Base-by-base conservation (phyloP, 345 rosid species). In the Streptanthus diversifolius region DNA sequence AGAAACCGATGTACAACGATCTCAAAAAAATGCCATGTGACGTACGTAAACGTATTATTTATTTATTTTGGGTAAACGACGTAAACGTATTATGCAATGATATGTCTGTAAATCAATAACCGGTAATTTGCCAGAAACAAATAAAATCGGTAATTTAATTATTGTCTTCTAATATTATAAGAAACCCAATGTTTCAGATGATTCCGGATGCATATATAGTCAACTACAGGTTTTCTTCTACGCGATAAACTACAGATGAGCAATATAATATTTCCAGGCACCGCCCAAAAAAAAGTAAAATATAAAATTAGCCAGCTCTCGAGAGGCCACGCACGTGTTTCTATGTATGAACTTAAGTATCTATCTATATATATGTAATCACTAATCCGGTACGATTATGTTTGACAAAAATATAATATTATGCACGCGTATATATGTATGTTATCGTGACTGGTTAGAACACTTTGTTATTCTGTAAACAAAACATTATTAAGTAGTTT, bases 251-350 rank as follows among this genome's bases (percentile, higher is more conserved):
- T 25, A 71, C 1, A 40, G 2, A 63, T 52, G n/a, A 22, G 68
- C 18, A 52, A 29, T 72, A 5, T 6, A 3, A 18, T n/a, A 30
- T 1, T 24, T 25, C 9, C 33, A 52, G 17, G 24, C 22, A 64
- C 37, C 70, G 29, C 18, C 27, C 48, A 63, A 11, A 53, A 39
- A 24, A 15, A 0, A 29, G 7, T 33, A 54, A 72, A 25, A 43
- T 43, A 63, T 40, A 0, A 7, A 13, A 30, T 24, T 9, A 43
- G 64, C 64, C 77, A 72, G 65, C 55, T 66, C 7, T 52, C 35
- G 6, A 21, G 22, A 29, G 30, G 22, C 15, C 30, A 22, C 15
- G 22, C 18, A 29, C 29, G 12, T 18, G 53, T 52, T 49, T 0
- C 1, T 30, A 7, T 29, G 21, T 4, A 41, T 30, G 15, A 52